Base-by-base conservation (phyloP, 805 yeast species). In the Metschnikowia gruessii region DNA sequence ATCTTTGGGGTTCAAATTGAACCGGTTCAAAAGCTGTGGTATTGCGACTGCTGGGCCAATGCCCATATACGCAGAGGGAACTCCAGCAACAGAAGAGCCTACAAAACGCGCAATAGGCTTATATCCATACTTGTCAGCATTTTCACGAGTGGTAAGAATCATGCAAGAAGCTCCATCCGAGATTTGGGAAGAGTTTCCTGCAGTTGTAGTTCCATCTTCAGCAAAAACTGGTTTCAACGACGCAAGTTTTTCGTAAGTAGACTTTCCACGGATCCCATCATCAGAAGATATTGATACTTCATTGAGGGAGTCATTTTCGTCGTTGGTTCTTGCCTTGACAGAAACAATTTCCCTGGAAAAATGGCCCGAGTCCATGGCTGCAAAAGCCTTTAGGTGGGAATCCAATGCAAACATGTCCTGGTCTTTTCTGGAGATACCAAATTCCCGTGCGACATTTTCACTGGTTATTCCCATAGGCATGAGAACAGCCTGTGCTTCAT, bases 1-100 rank as follows among this genome's bases (percentile, higher is more conserved):
- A 0, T 88, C 82, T 59, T 91, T 92, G 60, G 87, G 37, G 19
- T 29, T 12, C 31, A 47, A 29, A 4, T 35, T 29, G 37, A 46
- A 37, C 16, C 49, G 19, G 28, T 8, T 39, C 46, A 37, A 33
- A 38, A 32, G 46, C 43, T 30, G 47, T 11, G 50, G 50, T 9
- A 39, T 43, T 3, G 47, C 50, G 22, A 9, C 32, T 15, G 50
- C 44, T n/a, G 47, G 44, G n/a, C 46, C 46, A 4, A 47, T 32
- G 3, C 46, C 47, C 43, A 42, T 42, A 16, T 30, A 31, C 7
- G 50, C 47, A 4, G 50, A 33, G 12, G 47, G 47, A 28, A 42
- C 43, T 7, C 47, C 50, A 2, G 50, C 50, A 5, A 47, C 44
- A 0, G 47, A n/a, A 5, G 50, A 47, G 17, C 50, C 46, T 2